Conservation (phyloP, 2,329 filamentous ascomycete genomes). For the Acrocalymma vagum region DNA sequence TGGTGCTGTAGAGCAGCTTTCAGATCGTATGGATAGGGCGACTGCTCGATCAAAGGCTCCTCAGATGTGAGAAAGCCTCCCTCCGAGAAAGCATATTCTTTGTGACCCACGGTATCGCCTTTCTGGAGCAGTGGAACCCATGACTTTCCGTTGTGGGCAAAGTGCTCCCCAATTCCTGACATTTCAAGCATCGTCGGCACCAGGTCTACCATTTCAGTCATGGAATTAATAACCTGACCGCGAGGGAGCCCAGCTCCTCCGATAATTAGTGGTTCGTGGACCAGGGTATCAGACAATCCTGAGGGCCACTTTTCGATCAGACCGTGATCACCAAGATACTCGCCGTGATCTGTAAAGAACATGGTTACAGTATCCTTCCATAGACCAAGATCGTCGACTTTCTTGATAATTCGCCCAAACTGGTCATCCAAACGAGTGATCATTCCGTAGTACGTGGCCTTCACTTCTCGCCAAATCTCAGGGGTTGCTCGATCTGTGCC, state of each 20-base stretch:
- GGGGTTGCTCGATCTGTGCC: conserved; percentile 51
- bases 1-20: conserved; percentile 57
- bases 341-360: conserved; percentile 58
- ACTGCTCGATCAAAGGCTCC: conserved; percentile 56
- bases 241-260: conserved; percentile 52
- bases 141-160: conserved; percentile 52
- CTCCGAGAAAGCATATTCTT: conserved; percentile 55
- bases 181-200: conserved; percentile 55
- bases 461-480: conserved; percentile 56
- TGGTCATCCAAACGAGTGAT: conserved; percentile 57
- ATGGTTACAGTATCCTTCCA: conserved; percentile 54
- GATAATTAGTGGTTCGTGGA: conserved; percentile 56
- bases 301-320: conserved; percentile 61
- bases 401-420: conserved; percentile 52
- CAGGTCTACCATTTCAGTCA: conserved; percentile 58
- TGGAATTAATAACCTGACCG: conserved; percentile 42
- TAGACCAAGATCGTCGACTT: conserved; percentile 42
- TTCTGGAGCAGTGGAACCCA: conserved; percentile 38
- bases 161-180: conserved; percentile 48
- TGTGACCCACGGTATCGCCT: conserved; percentile 34
- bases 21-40: conserved; percentile 56
- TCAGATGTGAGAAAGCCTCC: conserved; percentile 56
- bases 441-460: conserved; percentile 59
- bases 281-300: conserved; percentile 52
- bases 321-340: conserved; percentile 58